Evolutionary conservation across 352 stramenopile genomes (phyloP), one percentile per base, ranked within the genome.

Genomic region (Phytophthora pluvialis): DNA sequence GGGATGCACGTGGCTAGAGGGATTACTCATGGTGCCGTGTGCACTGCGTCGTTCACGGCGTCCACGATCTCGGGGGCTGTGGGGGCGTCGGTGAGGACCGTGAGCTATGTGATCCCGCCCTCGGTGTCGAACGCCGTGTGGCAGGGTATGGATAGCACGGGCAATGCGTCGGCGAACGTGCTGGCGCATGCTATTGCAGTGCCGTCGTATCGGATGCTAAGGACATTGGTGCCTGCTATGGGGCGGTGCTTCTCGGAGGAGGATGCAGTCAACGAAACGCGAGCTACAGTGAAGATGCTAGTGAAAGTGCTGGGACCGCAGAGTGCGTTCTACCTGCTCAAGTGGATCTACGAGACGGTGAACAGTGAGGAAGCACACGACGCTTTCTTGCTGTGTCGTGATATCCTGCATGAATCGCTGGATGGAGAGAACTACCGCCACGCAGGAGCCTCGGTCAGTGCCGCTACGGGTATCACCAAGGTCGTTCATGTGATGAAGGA

Each of bases 341-440:
- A 91, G 59, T 87, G 68, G 50, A 52, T 84, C 32, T 90, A 92
- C 67, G 80, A 93, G 68, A 83, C 77, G 0, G 67, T 91, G 26
- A 90, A 91, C 62, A 92, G 83, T 33, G 85, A 93, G 43, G 85
- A 91, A 69, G 68, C 75, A 5, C 75, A 88, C 55, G 85, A 93
- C 47, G 64, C 73, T 10, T 87, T 93, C 36, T 52, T 91, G 51
- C 40, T 92, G 11, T 90, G 80, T 55, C 73, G 83, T 25, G 85
- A 93, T 44, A 35, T 93, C 18, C 45, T 83, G 29, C 66, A 86
- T 16, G 83, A 93, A 50, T 84, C 77, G 8, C 47, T 90, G 9
- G 70, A 91, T 64, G 54, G 57, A 15, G 67, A 91, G 21, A 93
- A 93, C 67, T 91, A 91, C 61, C 74, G 72, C 5, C 66, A 67